These are phyloP conservation scores for Poronia punctata DNA, from an alignment of 495 filamentous ascomycete species.

Conservation along the genomic window DNA sequence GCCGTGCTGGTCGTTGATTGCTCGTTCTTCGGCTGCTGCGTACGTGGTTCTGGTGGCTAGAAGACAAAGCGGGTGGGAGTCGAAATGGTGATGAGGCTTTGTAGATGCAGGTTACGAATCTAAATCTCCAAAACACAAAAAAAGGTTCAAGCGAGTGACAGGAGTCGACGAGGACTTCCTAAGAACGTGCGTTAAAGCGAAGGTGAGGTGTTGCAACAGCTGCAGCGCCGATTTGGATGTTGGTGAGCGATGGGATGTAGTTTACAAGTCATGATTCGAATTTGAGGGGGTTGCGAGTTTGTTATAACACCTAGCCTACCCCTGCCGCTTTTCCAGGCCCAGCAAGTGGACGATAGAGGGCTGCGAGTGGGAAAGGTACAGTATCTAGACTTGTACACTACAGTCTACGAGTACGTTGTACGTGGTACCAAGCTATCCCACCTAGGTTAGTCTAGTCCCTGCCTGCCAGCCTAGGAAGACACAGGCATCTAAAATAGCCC, in stretches of 20 bases:
- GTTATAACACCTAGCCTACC: no score
- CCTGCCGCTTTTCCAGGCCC: no score
- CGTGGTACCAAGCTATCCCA: no score
- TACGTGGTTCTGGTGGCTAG: conserved; percentile 2
- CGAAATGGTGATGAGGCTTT: conserved; percentile 6
- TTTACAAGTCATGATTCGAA: conserved; percentile 21
- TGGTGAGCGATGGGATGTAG: conserved; percentile 25
- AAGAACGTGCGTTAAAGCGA: conserved; percentile 41
- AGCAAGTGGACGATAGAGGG: conserved; percentile 8
- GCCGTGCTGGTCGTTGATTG: no score
- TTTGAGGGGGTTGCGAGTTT: conserved; percentile 23
- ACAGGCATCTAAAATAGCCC: no score
- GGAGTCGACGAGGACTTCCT: conserved; percentile 60
- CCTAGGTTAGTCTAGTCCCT: no score
- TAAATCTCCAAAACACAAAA: conserved; percentile 37
- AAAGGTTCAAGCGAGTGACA: conserved; percentile 54
- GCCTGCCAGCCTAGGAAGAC: no score
- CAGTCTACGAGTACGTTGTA: not conserved
- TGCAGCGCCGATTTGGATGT: conserved; percentile 32
- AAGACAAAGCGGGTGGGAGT: conserved; percentile 18
- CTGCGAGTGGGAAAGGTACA: conserved; percentile 12
- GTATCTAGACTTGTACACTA: conserved; percentile 12
- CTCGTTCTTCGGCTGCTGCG: not conserved
- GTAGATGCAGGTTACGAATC: conserved; percentile 21
- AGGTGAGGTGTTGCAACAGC: conserved; percentile 30